Evolutionary conservation across 352 stramenopile species (phyloP).

Genomic region (Saprolegnia parasitica): DNA sequence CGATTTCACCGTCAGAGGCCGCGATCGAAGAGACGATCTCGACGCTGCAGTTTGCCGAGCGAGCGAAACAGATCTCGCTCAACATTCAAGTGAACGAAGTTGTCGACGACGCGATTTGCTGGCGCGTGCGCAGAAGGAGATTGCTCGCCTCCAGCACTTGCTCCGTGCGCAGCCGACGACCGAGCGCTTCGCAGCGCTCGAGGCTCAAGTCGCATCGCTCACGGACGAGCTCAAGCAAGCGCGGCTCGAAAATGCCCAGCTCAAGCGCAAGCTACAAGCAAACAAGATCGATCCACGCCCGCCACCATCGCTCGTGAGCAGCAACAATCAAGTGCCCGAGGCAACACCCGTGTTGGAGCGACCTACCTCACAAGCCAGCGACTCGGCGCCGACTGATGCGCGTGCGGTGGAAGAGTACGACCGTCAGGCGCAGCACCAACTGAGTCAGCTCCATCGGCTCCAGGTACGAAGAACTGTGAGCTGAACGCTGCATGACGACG

Average conservation of each 20-base stretch:
- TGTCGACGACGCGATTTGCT: conserved; percentile 75
- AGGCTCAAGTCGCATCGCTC: conserved; percentile 42
- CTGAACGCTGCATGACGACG: not conserved
- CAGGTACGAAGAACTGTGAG: conserved; percentile 4
- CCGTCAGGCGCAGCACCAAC: conserved; percentile 8
- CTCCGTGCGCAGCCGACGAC: conserved; percentile 45
- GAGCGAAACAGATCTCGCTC: conserved; percentile 69
- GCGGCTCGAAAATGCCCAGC: conserved; percentile 20
- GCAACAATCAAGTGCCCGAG: conserved; percentile 7
- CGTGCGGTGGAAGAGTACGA: not conserved
- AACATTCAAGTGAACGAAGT: conserved; percentile 77
- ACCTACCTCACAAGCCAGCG: not conserved
- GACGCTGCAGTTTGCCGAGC: conserved; percentile 86
- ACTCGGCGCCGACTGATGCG: not conserved
- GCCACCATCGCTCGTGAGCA: conserved; percentile 5
- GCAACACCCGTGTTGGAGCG: not conserved
- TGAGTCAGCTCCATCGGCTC: conserved; percentile 19
- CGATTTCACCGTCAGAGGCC: conserved; percentile 70
- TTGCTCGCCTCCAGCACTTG: conserved; percentile 52
- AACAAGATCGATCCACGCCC: conserved; percentile 53
- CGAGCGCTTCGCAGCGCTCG: conserved; percentile 38
- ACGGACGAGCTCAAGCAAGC: conserved; percentile 38
- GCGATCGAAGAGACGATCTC: conserved; percentile 87
- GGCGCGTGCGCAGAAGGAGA: conserved; percentile 65
- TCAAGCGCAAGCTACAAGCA: conserved; percentile 31